Evolutionary conservation across 352 stramenopile species (phyloP).

Genomic region (Phytophthora hybrid): DNA sequence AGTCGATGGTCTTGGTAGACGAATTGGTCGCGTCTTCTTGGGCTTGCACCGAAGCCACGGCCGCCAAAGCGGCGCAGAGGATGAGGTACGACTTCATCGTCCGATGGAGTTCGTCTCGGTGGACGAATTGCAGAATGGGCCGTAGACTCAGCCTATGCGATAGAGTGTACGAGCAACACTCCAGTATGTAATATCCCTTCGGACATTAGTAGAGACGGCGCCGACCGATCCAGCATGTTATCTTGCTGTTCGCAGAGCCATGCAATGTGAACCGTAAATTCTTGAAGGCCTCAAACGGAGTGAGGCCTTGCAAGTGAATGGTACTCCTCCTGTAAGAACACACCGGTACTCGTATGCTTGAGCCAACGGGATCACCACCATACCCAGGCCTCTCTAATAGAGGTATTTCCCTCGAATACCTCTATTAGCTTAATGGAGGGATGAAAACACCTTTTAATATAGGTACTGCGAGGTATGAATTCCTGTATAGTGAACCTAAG

Average conservation of each 20-base stretch:
- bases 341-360: no score
- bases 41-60: constrained; percentile 17
- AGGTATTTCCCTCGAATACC: no score
- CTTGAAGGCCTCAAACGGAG: no score
- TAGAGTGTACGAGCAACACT: not conserved
- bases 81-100: constrained; percentile 19
- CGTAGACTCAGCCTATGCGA: not conserved
- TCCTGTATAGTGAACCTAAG: no score
- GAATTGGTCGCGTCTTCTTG: constrained; percentile 19
- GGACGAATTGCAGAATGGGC: constrained; percentile 24
- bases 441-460: no score
- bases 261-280: not conserved
- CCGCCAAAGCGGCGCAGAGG: not conserved
- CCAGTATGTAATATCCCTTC: not conserved
- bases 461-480: no score
- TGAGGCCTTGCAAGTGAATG: no score
- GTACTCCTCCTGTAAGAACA: no score
- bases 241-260: constrained; percentile 8
- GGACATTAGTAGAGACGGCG: not conserved
- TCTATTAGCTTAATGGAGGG: no score
- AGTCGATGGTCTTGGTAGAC: constrained; percentile 31
- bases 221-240: not conserved
- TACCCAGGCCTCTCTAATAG: no score
- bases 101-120: not conserved
- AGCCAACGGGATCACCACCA: no score